Base-by-base conservation (phyloP, 2,329 filamentous ascomycete genomes). In the Tolypocladium album region DNA sequence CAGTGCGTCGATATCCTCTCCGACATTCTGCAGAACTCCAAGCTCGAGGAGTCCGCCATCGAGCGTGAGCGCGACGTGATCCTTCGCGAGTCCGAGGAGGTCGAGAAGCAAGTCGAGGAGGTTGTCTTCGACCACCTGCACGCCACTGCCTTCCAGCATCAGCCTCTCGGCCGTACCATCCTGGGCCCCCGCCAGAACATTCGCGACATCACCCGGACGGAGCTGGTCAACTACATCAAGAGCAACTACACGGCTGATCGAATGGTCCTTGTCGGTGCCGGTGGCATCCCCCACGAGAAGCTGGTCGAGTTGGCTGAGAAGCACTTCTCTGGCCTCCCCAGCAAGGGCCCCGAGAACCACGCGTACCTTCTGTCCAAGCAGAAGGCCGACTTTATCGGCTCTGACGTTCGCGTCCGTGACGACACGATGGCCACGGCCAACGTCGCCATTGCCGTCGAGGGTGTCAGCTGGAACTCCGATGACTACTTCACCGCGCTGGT, bases 51-150 rank as follows among this genome's bases (percentile, higher is more conserved):
- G 72, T 81, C 84, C 61, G 93, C 94, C 70, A 97, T 94, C 73
- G 92, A 99, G 84, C 89, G 95, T 68, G 94, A 99, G 83, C 89
- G 94, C 74, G 93, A 97, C 79, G 95, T 99, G 73, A 99, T 99
- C 75, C 87, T 99, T 71, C 89, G 94, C 72, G 94, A 99, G 80
- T 94, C 96, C 71, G 94, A 99, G 81, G 94, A 99, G 83, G 95
- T 99, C 67, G 94, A 99, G 85, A 99, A 99, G 86, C 93, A 97
- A 82, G 82, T 97, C 61, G 95, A 99, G 82, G 94, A 99, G 81
- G 94, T 99, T 67, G 95, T 99, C 62, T 99, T 99, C 72, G 94
- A 99, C 80, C 94, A 99, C 79, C 84, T 99, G 62, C 94, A 99
- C 79, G 93, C 94, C 72, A 99, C 94, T 69, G 95, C 94, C 71